Evolutionary conservation across 495 filamentous ascomycete genomes (phyloP).

Genomic region (Bryoglossum gracile): DNA sequence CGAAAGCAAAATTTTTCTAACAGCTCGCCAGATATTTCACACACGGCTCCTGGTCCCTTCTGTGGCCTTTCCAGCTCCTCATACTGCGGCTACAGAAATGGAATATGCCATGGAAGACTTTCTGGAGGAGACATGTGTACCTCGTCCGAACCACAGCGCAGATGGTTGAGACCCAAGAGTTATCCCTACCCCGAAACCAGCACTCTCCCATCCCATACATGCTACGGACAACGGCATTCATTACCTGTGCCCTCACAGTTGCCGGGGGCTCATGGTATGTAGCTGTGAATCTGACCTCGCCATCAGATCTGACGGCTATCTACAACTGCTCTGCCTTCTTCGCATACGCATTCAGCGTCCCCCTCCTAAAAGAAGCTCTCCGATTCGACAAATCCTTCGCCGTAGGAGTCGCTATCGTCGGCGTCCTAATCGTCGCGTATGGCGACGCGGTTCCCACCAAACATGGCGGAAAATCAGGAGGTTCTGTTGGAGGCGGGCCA

Average conservation of each 20-base stretch:
- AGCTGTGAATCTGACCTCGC: slow-evolving; percentile 85
- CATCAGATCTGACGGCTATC: slow-evolving; percentile 90
- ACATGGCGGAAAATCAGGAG: slow-evolving; percentile 44
- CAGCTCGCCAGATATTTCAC: slow-evolving; percentile 64
- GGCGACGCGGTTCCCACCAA: slow-evolving; percentile 54
- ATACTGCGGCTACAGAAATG: slow-evolving; percentile 65
- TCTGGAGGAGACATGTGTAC: slow-evolving; percentile 76
- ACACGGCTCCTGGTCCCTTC: slow-evolving; percentile 82
- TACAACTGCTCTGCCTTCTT: slow-evolving; percentile 99
- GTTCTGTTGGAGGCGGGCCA: slow-evolving; percentile 33
- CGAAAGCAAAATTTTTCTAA: slow-evolving; percentile 5
- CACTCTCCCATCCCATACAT: slow-evolving; percentile 66
- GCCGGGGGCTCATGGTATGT: slow-evolving; percentile 95
- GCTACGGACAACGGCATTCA: slow-evolving; percentile 64
- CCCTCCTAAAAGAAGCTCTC: slow-evolving; percentile 74
- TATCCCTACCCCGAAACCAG: slow-evolving; percentile 45
- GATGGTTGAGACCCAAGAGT: slow-evolving; percentile 70
- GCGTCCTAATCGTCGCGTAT: slow-evolving; percentile 89
- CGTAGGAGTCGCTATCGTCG: slow-evolving; percentile 76
- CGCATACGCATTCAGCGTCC: slow-evolving; percentile 91
- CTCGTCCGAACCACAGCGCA: slow-evolving; percentile 71
- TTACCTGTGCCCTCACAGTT: slow-evolving; percentile 81
- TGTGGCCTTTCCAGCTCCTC: slow-evolving; percentile 80
- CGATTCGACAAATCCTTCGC: slow-evolving; percentile 74
- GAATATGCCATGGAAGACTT: slow-evolving; percentile 67